Evolutionary conservation across 352 stramenopile species (phyloP).

Genomic region (Globisporangium polare): DNA sequence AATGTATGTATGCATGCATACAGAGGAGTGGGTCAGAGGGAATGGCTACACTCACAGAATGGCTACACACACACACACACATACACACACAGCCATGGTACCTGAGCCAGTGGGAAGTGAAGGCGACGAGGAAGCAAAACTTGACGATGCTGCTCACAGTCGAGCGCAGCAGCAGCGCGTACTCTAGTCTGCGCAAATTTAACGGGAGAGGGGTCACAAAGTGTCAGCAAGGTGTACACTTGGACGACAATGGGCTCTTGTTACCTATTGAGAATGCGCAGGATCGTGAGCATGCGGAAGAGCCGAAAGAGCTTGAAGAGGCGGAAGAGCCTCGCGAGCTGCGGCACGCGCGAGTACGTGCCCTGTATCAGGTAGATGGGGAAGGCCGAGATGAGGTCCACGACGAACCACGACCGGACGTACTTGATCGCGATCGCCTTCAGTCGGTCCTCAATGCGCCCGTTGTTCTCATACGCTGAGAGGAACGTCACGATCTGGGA

Average conservation of each 20-base stretch:
- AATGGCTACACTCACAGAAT: neutral
- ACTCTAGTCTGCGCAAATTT: constrained; percentile 15
- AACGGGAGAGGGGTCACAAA: neutral
- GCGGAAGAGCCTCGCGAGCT: constrained; percentile 57
- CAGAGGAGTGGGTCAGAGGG: neutral
- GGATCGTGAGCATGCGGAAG: constrained; percentile 66
- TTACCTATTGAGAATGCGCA: constrained; percentile 50
- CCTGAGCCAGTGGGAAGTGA: constrained; percentile 68
- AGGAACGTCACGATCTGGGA: constrained; percentile 63
- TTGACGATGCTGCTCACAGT: constrained; percentile 62
- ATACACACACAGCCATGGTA: neutral
- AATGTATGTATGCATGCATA: neutral
- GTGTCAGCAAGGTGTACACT: neutral
- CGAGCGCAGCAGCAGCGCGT: constrained; percentile 67
- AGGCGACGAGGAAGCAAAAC: constrained; percentile 64
- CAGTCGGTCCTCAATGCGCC: constrained; percentile 48
- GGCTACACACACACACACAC: neutral
- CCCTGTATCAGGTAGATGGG: constrained; percentile 67
- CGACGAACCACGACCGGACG: constrained; percentile 62
- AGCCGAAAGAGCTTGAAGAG: constrained; percentile 57
- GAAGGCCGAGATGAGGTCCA: constrained; percentile 76
- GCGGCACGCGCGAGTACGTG: constrained; percentile 53
- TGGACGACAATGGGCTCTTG: neutral
- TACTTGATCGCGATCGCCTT: constrained; percentile 51
- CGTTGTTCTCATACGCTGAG: constrained; percentile 59